phyloP scores from a whole-genome alignment of 2,329 filamentous ascomycete species.

The Monosporascus ibericus region DNA sequence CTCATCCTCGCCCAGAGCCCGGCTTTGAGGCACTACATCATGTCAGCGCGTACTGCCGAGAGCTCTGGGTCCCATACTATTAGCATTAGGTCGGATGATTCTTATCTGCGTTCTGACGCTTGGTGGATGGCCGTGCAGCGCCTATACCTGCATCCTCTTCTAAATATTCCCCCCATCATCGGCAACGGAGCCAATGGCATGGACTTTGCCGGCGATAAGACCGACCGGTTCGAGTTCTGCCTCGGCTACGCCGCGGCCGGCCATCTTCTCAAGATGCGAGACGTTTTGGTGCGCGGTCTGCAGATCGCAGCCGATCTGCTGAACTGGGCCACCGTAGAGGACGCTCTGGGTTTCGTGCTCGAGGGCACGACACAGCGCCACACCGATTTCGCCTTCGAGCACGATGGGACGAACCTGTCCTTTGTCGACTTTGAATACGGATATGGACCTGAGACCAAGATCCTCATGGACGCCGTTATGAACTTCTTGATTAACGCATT shows the following conservation, averaged over 20 bases:
- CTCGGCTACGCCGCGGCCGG: slow-evolving; percentile 61
- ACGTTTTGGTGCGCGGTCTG: slow-evolving; percentile 51
- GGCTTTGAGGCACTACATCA: slow-evolving; percentile 27
- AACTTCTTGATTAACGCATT: slow-evolving; percentile 57
- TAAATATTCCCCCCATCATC: slow-evolving; percentile 28
- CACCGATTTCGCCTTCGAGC: slow-evolving; percentile 15
- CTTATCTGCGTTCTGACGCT: slow-evolving; percentile 48
- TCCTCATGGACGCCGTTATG: slow-evolving; percentile 48
- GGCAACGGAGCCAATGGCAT: slow-evolving; percentile 23
- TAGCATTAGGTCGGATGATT: slow-evolving; percentile 42
- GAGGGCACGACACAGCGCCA: slow-evolving; percentile 32
- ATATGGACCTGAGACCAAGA: slow-evolving; percentile 49
- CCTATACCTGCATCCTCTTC: slow-evolving; percentile 49
- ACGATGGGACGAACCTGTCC: slow-evolving; percentile 6
- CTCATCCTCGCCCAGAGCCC: slow-evolving; percentile 50
- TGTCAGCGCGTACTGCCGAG: slow-evolving; percentile 25
- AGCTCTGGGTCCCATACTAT: slow-evolving; percentile 30
- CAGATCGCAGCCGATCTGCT: slow-evolving; percentile 53
- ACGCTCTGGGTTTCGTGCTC: slow-evolving; percentile 51
- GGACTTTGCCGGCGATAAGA: slow-evolving; percentile 31
- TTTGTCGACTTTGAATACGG: slow-evolving; percentile 29
- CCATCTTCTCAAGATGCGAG: slow-evolving; percentile 47
- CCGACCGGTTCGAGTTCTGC: slow-evolving; percentile 46
- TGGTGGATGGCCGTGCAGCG: slow-evolving; percentile 53
- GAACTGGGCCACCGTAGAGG: slow-evolving; percentile 58